Evolutionary conservation across 2,329 filamentous ascomycete species (phyloP).

Genomic region (Penicillium sp.): DNA sequence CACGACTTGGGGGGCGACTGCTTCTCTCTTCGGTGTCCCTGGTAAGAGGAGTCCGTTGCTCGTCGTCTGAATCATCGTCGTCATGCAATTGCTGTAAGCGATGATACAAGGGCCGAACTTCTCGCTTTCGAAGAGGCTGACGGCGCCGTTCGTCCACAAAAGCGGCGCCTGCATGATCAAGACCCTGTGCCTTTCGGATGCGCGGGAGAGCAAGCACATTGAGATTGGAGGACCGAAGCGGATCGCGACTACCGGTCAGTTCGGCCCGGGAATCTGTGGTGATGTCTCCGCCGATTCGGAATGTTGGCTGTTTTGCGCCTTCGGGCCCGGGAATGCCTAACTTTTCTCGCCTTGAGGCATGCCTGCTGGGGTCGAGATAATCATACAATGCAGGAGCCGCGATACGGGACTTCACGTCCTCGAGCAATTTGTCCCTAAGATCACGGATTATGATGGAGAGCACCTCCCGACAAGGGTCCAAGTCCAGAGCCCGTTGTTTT

Average conservation of each 20-base stretch:
- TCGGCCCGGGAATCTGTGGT: slow-evolving; percentile 55
- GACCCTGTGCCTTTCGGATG: slow-evolving; percentile 65
- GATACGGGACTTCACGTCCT: slow-evolving; percentile 83
- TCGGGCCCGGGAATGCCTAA: slow-evolving; percentile 71
- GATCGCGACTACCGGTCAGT: slow-evolving; percentile 41
- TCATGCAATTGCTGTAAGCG: slow-evolving; percentile 71
- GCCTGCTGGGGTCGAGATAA: slow-evolving; percentile 77
- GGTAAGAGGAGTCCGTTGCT: slow-evolving; percentile 63
- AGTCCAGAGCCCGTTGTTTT: slow-evolving; percentile 75
- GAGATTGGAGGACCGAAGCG: slow-evolving; percentile 39
- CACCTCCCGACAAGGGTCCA: slow-evolving; percentile 87
- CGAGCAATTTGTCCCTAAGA: slow-evolving; percentile 79
- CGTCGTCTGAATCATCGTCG: slow-evolving; percentile 83
- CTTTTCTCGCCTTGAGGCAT: slow-evolving; percentile 73
- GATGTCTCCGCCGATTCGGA: slow-evolving; percentile 58
- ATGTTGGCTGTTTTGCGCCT: slow-evolving; percentile 55
- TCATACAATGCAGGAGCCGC: slow-evolving; percentile 76
- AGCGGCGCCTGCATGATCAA: slow-evolving; percentile 58
- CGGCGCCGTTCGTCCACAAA: slow-evolving; percentile 68
- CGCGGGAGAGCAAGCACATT: slow-evolving; percentile 67
- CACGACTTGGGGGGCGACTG: slow-evolving; percentile 73
- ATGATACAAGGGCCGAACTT: slow-evolving; percentile 78
- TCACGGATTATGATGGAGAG: slow-evolving; percentile 74
- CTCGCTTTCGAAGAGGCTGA: slow-evolving; percentile 55
- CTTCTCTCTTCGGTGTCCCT: slow-evolving; percentile 83